Base-by-base conservation (phyloP, 441 rosid species). In the Cnidoscolus chayamansa region DNA sequence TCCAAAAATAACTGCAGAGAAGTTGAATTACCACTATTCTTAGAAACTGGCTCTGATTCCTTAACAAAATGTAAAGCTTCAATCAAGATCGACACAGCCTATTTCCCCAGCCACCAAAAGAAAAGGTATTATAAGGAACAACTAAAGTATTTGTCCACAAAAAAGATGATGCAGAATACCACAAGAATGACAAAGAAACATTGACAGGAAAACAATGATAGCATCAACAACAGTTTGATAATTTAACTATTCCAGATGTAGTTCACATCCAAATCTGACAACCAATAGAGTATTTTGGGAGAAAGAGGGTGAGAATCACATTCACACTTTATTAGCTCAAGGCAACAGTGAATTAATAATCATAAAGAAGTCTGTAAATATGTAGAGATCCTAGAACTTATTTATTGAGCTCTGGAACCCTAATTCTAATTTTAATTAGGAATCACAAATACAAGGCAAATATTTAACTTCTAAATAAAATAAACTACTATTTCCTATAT, bases 51-150 rank as follows among this genome's bases (percentile, higher is more conserved):
- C 62, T 93, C 99, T 56, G 76, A 73, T 81, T 92, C 98, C 86
- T 88, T 90, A 75, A 85, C 90, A 80, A 88, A 85, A 81, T 85
- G 93, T 71, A 95, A 82, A 68, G 97, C 94, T 81, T 91, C 99
- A 80, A 93, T 91, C 87, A 95, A 84, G 71, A 84, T 77, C 50
- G 87, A 83, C 72, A 95, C 67, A 73, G 88, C 97, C 99, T 95
- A 71, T 19, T 11, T 13, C 20, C 63, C 30, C 15, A 11, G 47
- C 57, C 72, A 62, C 73, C 35, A 63, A 54, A 45, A 47, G 50
- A 8, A 51, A 49, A 71, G 15, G 10, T 70, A 73, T 73, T 43
- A 53, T 65, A 49, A 68, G 11, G 43, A 67, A 56, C 59, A 70
- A 65, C 20, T 20, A 72, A 68, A 45, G 35, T 32, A 60, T 55